Base-by-base conservation (phyloP, 129 eudicot species). In the Chrysanthemum seticuspe region DNA sequence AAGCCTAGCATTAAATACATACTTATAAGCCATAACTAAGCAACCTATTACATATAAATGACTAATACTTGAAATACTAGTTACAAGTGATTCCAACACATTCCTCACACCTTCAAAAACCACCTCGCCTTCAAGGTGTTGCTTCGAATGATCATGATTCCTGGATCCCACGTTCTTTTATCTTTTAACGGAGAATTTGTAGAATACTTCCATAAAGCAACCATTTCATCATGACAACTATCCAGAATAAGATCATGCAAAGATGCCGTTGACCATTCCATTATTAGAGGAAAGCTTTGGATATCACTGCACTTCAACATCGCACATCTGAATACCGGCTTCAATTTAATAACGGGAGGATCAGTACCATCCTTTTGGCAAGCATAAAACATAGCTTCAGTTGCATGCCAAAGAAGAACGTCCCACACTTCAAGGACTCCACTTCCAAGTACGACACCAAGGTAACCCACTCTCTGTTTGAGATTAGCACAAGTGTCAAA, bases 401-500 rank as follows among this genome's bases (percentile, higher is more conserved):
- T 58, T 19, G 85, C 83, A 64, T 55, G 79, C 70, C 88, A 96
- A 74, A 80, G 77, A 78, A 97, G 99, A 56, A 95, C 85, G 63
- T 95, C 94, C 99, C 97, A 94, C 99, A 95, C 99, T 95, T 95
- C 97, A 62, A 95, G 81, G 68, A 90, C 87, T 77, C 99, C 99
- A 83, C 76, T 90, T 79, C 99, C 99, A 73, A 95, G 96, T 78
- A 86, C 74, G 49, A 90, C 91, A 67, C 97, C 99, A 78, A 95
- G 97, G 80, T 85, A 83, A 40, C 99, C 99, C 96, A 95, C 84
- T 56, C 82, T 70, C 21, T 79, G 80, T 65, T 72, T 84, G 74
- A 83, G 81, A 61, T 56, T 74, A 72, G 58, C 34, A 50, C 9
- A 6, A 66, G 78, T 70, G 75, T 67, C 71, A 40, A 29, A 62